Evolutionary conservation across 176 grass and related monocot species (phyloP), one percentile per base, ranked within the genome.

Genomic region (Lolium rigidum): DNA sequence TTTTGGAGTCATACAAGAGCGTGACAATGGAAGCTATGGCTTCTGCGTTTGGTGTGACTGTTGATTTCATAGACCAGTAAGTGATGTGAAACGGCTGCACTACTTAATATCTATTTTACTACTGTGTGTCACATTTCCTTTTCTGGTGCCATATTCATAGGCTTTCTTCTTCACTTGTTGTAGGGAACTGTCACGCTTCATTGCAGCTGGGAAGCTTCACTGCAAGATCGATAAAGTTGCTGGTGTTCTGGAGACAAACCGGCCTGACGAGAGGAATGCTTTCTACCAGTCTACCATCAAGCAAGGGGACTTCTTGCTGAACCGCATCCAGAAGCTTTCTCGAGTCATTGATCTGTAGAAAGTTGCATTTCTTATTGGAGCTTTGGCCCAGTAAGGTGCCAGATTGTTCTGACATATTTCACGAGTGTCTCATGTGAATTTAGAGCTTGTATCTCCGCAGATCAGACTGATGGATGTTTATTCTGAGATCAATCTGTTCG

Each of bases 21-120:
- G 94, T 98, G 65, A 95, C 92, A 10, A 98, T 98, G 97, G 94
- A 98, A 90, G 94, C 92, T 81, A 98, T 98, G 97, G 94, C 97
- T 37, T 76, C 90, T 49, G 88, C 92, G 38, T 98, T 98, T 83
- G 94, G 97, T 68, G 94, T 95, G 37, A 88, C 88, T 18, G 86
- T 94, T 61, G 92, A 95, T 91, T 98, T 98, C 90, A 91, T 98
- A n/a, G 97, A 96, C 85, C 88, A 91, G 97, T 98, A 87, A 88
- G 93, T 89, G 22, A 12, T 68, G 16, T 38, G 8, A 25, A 38
- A 48, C 10, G 9, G 63, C 16, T 60, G 24, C 38, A 18, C 39
- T 21, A 10, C 13, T 49, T 74, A 9, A 9, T 56, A 43, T 80
- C 0, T 35, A 11, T n/a, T 55, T 56, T 11, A 77, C 22, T 67